A percentile compares a stretch with the other conserved stretches of the same genome.
phyloP scores from a whole-genome alignment of 1,284 basidiomycete genomes.

The Coniferiporia sulphurascens region DNA sequence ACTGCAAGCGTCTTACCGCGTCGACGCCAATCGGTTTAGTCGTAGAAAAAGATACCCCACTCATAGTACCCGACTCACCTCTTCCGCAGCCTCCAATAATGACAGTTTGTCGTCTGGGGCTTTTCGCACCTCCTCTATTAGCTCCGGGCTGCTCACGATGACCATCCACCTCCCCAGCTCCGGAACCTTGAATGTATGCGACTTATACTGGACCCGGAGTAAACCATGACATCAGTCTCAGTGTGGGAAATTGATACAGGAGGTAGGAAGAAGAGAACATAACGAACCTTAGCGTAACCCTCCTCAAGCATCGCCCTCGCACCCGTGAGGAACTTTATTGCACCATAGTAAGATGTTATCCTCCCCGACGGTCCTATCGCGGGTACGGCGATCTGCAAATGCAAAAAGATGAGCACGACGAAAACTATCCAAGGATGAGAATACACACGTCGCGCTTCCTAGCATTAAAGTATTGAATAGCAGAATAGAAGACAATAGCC shows the following conservation, averaged over 20 bases:
- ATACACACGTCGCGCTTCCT: slow-evolving; percentile 5
- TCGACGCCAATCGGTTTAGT: background rate
- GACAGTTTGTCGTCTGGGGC: slow-evolving; percentile 32
- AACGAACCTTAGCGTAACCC: slow-evolving; percentile 11
- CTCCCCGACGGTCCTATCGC: slow-evolving; percentile 6
- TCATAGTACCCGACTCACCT: slow-evolving; percentile 25
- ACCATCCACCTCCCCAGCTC: slow-evolving; percentile 29
- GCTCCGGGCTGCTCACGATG: slow-evolving; percentile 28
- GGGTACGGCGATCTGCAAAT: slow-evolving; percentile 10
- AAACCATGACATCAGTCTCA: background rate
- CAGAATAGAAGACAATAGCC: background rate
- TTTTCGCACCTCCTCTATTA: slow-evolving; percentile 33
- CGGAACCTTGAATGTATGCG: slow-evolving; percentile 30
- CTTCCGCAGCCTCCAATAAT: slow-evolving; percentile 25
- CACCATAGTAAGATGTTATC: slow-evolving; percentile 7
- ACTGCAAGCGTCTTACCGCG: background rate
- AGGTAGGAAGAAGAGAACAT: background rate
- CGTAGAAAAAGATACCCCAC: background rate
- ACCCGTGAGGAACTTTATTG: slow-evolving; percentile 4
- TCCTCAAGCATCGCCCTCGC: slow-evolving; percentile 7
- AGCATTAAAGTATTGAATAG: slow-evolving; percentile 3
- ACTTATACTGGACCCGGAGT: slow-evolving; percentile 2
- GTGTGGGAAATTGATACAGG: background rate
- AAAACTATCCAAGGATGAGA: background rate
- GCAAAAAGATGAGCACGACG: background rate